phyloP scores from a whole-genome alignment of 345 rosid species.

The Bruguiera parviflora region DNA sequence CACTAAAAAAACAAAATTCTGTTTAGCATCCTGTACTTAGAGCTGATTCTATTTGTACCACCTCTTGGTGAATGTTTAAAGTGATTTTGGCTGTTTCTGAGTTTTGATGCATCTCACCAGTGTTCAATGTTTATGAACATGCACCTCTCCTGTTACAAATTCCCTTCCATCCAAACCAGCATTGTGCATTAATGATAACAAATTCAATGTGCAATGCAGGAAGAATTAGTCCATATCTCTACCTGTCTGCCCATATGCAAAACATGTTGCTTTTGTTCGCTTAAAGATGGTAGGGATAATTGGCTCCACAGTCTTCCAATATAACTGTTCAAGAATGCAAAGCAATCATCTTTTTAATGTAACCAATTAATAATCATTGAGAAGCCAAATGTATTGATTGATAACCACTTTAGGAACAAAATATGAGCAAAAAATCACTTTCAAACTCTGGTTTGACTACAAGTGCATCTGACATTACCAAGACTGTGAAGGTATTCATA shows the following conservation, averaged over 20 bases:
- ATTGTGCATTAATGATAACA: background rate
- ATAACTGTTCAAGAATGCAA: slow-evolving; percentile 51
- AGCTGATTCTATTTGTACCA: background rate
- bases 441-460: too few species aligned
- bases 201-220: background rate
- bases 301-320: slow-evolving; percentile 82
- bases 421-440: too few species aligned
- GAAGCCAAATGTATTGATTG: background rate
- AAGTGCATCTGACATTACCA: background rate
- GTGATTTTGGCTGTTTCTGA: background rate
- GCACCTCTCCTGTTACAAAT: background rate
- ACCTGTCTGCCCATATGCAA: slow-evolving; percentile 99
- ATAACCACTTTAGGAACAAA: background rate
- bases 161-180: background rate
- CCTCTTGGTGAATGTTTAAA: background rate
- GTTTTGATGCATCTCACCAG: slow-evolving; percentile 8
- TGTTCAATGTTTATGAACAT: background rate
- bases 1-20: background rate
- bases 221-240: background rate
- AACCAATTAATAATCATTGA: slow-evolving; percentile 5
- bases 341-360: slow-evolving; percentile 15
- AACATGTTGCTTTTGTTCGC: slow-evolving; percentile 97
- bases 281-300: slow-evolving; percentile 86
- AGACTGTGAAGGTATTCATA: background rate
- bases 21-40: background rate